Base-by-base conservation (phyloP, 305 asterid species). In the Coffea humblotiana region DNA sequence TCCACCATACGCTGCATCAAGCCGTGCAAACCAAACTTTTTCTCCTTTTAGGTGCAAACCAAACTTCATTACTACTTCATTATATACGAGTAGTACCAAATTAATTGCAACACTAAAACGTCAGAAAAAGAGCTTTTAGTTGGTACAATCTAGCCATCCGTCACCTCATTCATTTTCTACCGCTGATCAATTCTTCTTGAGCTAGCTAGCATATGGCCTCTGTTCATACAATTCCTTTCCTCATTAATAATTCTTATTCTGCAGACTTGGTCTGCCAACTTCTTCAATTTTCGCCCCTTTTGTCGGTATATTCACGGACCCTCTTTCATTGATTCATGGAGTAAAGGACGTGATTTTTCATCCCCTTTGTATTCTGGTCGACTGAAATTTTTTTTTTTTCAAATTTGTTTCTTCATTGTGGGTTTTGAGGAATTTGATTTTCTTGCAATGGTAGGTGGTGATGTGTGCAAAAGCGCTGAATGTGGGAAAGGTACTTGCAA, bases 401-500 rank as follows among this genome's bases (percentile, higher is more conserved):
- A 56, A 51, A 63, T 21, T 27, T 79, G 43, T 23, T 45, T 47
- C 32, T 48, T 74, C 54, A 45, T 3, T 3, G n/a, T 35, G 78
- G 71, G 18, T 67, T 45, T 75, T 12, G n/a, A 56, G 67, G 25
- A 61, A 32, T 71, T 63, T 58, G 32, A 40, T 79, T 54, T 67
- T 54, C 76, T 81, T 81, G 16, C 51, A 68, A 27, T 29, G 45
- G 67, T 71, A 90, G 97, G 87, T 23, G 97, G 85, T 23, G 83
- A 88, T 71, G 71, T 85, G 49, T 94, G 98, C 84, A 78, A 85
- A 77, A 85, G 76, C 45, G 79, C 75, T 54, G 87, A 87, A 48
- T 94, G 97, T 81, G 97, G 97, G 58, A 91, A 87, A 85, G 98
- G 98, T 0, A 90, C 68, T 35, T 93, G 98, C 77, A 88, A 84